A percentile compares a stretch with the other conserved stretches of the same genome.
phyloP scores from a whole-genome alignment of 2,329 filamentous ascomycete genomes.

The Sclerotinia glacialis region DNA sequence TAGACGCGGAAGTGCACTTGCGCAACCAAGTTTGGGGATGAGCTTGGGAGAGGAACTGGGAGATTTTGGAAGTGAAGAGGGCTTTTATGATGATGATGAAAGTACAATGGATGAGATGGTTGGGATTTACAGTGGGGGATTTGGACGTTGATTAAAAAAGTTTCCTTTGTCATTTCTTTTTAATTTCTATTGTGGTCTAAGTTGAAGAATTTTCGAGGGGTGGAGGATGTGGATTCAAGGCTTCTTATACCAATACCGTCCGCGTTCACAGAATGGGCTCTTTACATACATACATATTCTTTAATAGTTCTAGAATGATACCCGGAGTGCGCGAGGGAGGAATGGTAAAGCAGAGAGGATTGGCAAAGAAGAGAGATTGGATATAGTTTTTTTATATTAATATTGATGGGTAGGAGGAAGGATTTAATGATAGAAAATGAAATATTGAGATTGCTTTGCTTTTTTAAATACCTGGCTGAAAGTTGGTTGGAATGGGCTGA shows the following conservation, averaged over 20 bases:
- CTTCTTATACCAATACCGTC: background rate
- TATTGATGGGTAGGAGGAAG: background rate
- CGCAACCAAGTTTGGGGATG: conserved; percentile 12
- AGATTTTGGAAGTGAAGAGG: conserved; percentile 34
- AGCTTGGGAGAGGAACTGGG: conserved; percentile 17
- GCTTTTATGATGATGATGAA: conserved; percentile 41
- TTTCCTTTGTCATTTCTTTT: conserved; percentile 8
- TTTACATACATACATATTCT: conserved; percentile 16
- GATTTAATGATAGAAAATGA: background rate
- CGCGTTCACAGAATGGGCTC: background rate
- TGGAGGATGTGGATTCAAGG: background rate
- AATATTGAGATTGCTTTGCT: background rate
- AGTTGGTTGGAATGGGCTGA: too few relatives aligned
- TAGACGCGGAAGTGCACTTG: conserved; percentile 7
- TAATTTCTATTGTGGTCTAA: background rate
- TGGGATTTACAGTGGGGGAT: conserved; percentile 23
- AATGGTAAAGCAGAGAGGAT: background rate
- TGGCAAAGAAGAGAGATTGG: background rate
- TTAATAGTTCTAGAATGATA: conserved; percentile 22
- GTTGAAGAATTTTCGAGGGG: background rate
- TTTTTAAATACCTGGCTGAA: too few relatives aligned
- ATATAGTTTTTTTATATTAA: conserved; percentile 2
- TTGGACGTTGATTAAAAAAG: conserved; percentile 3
- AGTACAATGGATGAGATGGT: conserved; percentile 29
- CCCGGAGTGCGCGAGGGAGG: conserved; percentile 1